Conservation (phyloP, 2,329 filamentous ascomycete genomes). For the Aureobasidium sp. region DNA sequence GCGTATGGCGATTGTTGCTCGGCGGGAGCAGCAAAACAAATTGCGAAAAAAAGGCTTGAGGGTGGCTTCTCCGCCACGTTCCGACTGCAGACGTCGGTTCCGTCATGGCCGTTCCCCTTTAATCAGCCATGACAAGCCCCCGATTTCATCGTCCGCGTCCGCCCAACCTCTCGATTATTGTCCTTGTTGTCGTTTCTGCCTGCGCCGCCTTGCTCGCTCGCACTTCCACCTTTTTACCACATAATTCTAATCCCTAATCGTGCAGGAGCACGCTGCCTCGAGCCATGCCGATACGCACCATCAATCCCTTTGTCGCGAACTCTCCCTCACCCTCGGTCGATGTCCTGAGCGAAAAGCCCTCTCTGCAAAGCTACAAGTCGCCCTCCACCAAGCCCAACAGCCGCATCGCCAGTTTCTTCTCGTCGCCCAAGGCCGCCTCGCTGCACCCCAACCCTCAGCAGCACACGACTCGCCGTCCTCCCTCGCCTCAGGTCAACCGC, state of each 20-base stretch:
- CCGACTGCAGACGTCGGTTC: background rate
- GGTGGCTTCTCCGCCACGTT: background rate
- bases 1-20: background rate
- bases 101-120: conserved; percentile 11
- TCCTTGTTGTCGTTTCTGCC: background rate
- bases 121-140: conserved; percentile 5
- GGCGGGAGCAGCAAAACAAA: conserved; percentile 1
- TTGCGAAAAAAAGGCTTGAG: background rate
- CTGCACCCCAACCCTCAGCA: conserved; percentile 39
- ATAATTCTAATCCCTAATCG: conserved; percentile 16
- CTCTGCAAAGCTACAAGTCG: conserved; percentile 26
- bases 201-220: background rate
- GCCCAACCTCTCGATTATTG: background rate
- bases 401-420: conserved; percentile 24
- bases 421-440: conserved; percentile 22
- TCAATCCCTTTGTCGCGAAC: conserved; percentile 51
- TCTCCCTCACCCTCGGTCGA: conserved; percentile 44
- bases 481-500: conserved; percentile 59
- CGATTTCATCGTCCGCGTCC: background rate
- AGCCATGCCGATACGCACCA: conserved; percentile 58
- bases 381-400: conserved; percentile 20
- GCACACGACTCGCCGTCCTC: conserved; percentile 55
- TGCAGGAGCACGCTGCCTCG: conserved; percentile 19
- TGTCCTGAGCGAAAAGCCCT: conserved; percentile 48
- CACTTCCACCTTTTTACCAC: background rate